Conservation (phyloP, 2,329 filamentous ascomycete genomes). For the Pseudocercospora ulei region DNA sequence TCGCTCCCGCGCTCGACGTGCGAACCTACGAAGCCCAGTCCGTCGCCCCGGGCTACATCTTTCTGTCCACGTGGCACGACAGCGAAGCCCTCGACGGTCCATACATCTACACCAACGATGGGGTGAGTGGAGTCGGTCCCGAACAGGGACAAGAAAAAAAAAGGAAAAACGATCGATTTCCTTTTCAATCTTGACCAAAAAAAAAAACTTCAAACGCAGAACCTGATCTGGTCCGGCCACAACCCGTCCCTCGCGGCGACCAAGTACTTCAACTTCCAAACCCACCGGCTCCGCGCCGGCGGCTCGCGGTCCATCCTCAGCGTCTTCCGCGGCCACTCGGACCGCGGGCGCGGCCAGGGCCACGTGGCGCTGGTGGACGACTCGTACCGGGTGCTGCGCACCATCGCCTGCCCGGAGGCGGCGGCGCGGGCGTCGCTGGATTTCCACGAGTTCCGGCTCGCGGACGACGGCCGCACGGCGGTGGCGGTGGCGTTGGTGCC, state of each 20-base stretch:
- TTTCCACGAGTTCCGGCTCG: slow-evolving; percentile 36
- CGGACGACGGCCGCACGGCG: slow-evolving; percentile 8
- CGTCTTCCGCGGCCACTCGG: slow-evolving; percentile 8
- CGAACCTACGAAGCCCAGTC: slow-evolving; percentile 10
- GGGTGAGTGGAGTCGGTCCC: background rate
- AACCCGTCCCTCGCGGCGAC: slow-evolving; percentile 1
- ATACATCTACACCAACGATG: slow-evolving; percentile 1
- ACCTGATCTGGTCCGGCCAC: slow-evolving; percentile 10
- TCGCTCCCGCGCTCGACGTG: slow-evolving; percentile 18
- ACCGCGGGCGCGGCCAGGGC: slow-evolving; percentile 8
- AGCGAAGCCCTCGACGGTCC: background rate
- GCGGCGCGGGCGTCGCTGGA: slow-evolving; percentile 28
- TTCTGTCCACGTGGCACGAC: slow-evolving; percentile 1
- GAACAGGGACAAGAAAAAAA: no score
- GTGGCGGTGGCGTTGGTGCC: background rate
- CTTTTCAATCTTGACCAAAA: no score
- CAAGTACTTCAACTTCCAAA: slow-evolving; percentile 10
- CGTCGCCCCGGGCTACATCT: slow-evolving; percentile 18
- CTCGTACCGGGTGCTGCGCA: slow-evolving; percentile 32
- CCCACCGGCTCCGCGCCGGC: slow-evolving; percentile 2
- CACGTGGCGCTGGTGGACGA: slow-evolving; percentile 15
- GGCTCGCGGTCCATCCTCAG: background rate
- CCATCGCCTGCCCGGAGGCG: slow-evolving; percentile 34
- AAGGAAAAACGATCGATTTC: no score
- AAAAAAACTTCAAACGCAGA: no score